Evolutionary conservation across 140 eudicot species (phyloP).

Genomic region (Oenanthe javanica): DNA sequence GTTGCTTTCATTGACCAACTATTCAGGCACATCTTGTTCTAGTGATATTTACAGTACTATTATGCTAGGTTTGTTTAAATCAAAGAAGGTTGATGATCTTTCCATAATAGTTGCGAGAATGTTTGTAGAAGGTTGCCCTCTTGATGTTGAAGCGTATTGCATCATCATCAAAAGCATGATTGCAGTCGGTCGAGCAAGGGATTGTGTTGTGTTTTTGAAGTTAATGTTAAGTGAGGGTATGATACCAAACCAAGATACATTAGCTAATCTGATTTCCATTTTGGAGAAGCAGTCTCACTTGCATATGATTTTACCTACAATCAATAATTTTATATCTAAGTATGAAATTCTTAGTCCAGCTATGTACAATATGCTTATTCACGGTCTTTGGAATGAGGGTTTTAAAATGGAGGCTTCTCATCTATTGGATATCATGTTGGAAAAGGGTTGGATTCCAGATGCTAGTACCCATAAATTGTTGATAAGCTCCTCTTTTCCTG

Average conservation of each 20-base stretch:
- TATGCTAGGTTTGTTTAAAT: conserved; percentile 33
- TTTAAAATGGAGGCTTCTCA: conserved; percentile 39
- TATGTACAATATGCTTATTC: conserved; percentile 36
- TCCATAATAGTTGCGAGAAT: conserved; percentile 37
- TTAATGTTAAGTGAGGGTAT: conserved; percentile 44
- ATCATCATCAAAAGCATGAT: conserved; percentile 35
- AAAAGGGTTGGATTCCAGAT: conserved; percentile 79
- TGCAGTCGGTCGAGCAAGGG: conserved; percentile 18
- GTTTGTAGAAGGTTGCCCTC: conserved; percentile 45
- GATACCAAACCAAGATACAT: conserved; percentile 42
- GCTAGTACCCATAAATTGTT: conserved; percentile 51
- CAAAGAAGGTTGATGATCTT: conserved; percentile 11
- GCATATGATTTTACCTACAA: conserved; percentile 32
- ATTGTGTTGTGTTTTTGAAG: conserved; percentile 31
- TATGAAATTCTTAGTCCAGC: conserved; percentile 36
- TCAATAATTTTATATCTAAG: conserved; percentile 30
- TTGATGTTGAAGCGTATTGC: conserved; percentile 48
- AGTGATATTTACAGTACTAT: conserved; percentile 36
- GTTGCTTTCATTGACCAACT: conserved; percentile 30
- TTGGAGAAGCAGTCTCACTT: conserved; percentile 35
- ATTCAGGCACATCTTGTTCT: conserved; percentile 29
- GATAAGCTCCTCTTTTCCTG: conserved; percentile 28
- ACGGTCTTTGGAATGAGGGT: conserved; percentile 70
- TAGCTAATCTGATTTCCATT: conserved; percentile 30
- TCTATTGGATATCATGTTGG: conserved; percentile 66